Evolutionary conservation across 2,329 filamentous ascomycete species (phyloP).

Genomic region (Penicillium sp.): DNA sequence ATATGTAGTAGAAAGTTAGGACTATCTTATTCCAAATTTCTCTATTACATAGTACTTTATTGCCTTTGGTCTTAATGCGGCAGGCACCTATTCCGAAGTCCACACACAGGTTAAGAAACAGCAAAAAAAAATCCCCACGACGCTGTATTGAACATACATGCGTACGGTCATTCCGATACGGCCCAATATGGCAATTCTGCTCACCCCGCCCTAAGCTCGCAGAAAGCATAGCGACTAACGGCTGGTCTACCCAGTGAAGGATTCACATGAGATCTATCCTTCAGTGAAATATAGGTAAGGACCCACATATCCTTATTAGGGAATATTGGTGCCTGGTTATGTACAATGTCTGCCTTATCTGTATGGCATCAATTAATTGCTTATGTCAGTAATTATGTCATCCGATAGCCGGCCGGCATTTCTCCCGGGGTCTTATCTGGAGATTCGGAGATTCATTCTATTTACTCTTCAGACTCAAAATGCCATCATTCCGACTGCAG

Average conservation of each 20-base stretch:
- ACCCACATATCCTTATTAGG: not conserved
- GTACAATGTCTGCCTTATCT: not conserved
- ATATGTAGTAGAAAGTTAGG: not conserved
- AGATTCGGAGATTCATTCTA: slow-evolving; percentile 1
- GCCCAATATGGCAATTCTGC: not conserved
- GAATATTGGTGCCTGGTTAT: not conserved
- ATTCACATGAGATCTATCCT: not conserved
- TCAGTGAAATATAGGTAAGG: not conserved
- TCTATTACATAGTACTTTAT: too few relatives aligned
- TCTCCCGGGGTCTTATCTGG: slow-evolving; percentile 5
- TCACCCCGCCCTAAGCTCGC: not conserved
- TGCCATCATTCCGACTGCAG: slow-evolving; percentile 52
- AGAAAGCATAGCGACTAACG: not conserved
- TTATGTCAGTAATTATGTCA: slow-evolving; percentile 9
- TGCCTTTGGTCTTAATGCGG: too few relatives aligned
- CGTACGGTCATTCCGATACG: not conserved
- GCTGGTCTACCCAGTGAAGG: not conserved
- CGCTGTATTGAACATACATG: not conserved
- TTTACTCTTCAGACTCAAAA: slow-evolving; percentile 25
- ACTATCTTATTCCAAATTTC: not conserved
- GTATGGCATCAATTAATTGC: not conserved
- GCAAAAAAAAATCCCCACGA: not conserved
- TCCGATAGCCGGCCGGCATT: not conserved
- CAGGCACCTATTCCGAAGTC: not conserved
- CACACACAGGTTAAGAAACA: not conserved